Base-by-base conservation (phyloP, 805 yeast species). In the Jamesozyma gamospora region DNA sequence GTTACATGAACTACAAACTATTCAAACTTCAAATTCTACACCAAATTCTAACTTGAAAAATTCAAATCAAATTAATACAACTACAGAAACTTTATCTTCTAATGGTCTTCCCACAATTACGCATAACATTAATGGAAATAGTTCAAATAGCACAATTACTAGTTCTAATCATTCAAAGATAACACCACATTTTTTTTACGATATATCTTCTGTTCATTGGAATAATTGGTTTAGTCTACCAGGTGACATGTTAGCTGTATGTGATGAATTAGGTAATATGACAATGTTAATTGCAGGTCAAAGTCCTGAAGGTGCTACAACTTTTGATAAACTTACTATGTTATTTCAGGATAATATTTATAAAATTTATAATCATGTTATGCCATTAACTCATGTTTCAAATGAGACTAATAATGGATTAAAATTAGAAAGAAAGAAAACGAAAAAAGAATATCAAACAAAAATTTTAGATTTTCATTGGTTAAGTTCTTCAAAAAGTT, bases 171-270 rank as follows among this genome's bases (percentile, higher is more conserved):
- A 27, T 18, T 56, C 5, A 45, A 54, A 36, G 50, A 43, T 45
- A 39, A 28, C 47, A 52, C 16, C 53, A 46, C 55, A 53, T 15
- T 47, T 47, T 16, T 52, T 58, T 31, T 69, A 68, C 32, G 63
- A 60, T 40, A 52, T 75, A 7, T 50, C 67, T 1, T 52, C 68
- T 19, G 71, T 85, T 5, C 64, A 71, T 30, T 92, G 96, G 87
- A 79, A 92, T 42, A 75, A 77, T 35, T 65, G 62, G 60, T 53
- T 55, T 32, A 54, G 59, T 34, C 42, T 57, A 15, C 55, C 79
- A 1, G 90, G 90, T 34, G 77, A 82, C 41, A 95, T 88, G 52
- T 67, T 92, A 35, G 94, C 94, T 2, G 74, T 82, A 3, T 69
- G 82, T 33, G 97, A 88, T 56, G 70, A 69, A 17, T 55, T 67